Conservation (phyloP, 164 flowering plant species). For the Paratinospora sagittata region DNA sequence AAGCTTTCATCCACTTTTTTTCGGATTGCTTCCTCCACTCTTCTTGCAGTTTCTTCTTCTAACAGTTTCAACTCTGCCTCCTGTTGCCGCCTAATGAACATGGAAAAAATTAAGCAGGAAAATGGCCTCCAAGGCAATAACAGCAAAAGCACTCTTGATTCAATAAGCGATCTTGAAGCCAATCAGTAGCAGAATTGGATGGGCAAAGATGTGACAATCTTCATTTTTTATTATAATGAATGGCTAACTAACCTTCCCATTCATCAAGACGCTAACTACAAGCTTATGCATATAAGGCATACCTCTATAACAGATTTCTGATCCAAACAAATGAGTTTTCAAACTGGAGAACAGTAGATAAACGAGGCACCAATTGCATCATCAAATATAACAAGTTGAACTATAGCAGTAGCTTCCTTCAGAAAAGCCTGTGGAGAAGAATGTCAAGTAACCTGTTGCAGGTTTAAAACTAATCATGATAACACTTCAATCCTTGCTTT, state of each 20-base stretch:
- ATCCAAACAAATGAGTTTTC: conserved; percentile 89
- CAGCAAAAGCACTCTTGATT: conserved; percentile 15
- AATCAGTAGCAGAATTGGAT: conserved; percentile 22
- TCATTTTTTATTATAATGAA: conserved; percentile 28
- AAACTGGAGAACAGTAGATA: conserved; percentile 89
- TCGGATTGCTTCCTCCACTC: conserved; percentile 82
- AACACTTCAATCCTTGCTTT: conserved; percentile 24
- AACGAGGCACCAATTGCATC: conserved; percentile 81
- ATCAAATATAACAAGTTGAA: conserved; percentile 84
- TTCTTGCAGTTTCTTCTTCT: conserved; percentile 89
- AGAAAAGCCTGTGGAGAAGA: conserved; percentile 85
- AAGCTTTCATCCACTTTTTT: conserved; percentile 77
- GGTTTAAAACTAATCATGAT: conserved; percentile 52
- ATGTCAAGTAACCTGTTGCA: conserved; percentile 73
- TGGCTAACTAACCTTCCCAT: conserved; percentile 56
- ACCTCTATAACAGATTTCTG: conserved; percentile 91
- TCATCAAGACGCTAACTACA: conserved; percentile 47
- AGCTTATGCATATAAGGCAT: conserved; percentile 85
- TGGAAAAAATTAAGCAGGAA: conserved; percentile 29
- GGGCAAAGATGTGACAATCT: conserved; percentile 21
- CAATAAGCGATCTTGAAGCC: conserved; percentile 16
- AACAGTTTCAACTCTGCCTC: conserved; percentile 84
- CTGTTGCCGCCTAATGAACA: conserved; percentile 69
- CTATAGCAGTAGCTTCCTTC: conserved; percentile 92
- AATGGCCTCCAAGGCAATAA: conserved; percentile 16